These are phyloP conservation scores for Diplodia seriata DNA, from an alignment of 2,329 filamentous ascomycete species.

Conservation along the genomic window DNA sequence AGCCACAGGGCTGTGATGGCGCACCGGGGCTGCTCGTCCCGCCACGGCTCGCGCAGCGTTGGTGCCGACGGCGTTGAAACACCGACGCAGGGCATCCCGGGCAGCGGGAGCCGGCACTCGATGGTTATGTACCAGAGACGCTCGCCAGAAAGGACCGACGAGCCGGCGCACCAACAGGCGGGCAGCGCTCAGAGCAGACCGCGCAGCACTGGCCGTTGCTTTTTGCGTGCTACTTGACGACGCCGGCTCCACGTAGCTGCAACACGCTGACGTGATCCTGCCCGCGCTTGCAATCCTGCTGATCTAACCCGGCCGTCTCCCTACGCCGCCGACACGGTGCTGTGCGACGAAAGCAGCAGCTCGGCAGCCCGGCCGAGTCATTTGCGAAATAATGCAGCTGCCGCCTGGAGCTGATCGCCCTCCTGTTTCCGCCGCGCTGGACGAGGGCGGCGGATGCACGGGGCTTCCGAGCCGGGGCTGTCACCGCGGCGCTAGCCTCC, in stretches of 20 bases:
- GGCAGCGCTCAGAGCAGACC: not conserved
- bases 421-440: conserved; percentile 27
- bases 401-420: conserved; percentile 21
- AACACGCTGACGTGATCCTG: conserved; percentile 23
- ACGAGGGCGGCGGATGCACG: conserved; percentile 24
- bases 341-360: conserved; percentile 19
- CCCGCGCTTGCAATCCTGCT: conserved; percentile 23
- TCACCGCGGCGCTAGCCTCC: conserved; percentile 9
- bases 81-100: conserved; percentile 8
- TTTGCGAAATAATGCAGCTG: conserved; percentile 26
- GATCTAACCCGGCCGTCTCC: conserved; percentile 22
- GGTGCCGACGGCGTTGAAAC: conserved; percentile 7
- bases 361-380: conserved; percentile 28
- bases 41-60: not conserved
- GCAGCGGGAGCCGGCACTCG: not conserved
- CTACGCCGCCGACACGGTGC: not conserved
- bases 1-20: conserved; percentile 1
- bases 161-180: not conserved
- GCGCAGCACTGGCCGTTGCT: conserved; percentile 2
- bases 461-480: conserved; percentile 21
- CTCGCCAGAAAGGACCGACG: not conserved
- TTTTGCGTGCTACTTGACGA: conserved; percentile 13
- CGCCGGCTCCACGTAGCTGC: conserved; percentile 17
- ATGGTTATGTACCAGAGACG: not conserved
- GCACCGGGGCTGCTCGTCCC: not conserved